Evolutionary conservation across 129 eudicot genomes (phyloP), one percentile per base, ranked within the genome.

Genomic region (Dittrichia graveolens): DNA sequence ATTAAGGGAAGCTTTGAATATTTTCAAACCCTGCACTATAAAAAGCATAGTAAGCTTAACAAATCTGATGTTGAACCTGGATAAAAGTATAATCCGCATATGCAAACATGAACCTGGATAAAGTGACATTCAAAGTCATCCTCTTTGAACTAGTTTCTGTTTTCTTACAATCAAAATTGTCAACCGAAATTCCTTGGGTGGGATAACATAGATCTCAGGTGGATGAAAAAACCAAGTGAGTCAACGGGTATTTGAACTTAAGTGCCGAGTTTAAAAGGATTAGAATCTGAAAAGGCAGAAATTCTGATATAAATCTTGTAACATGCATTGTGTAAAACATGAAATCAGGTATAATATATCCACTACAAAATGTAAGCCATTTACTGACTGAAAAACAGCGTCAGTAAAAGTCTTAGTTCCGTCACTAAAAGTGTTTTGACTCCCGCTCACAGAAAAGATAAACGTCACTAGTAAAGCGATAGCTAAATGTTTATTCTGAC

Each of bases 21-120:
- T 64, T 64, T 43, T 18, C 15, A 64, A 42, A 64, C 69, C 69
- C 69, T 64, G 69, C 39, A 56, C 5, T 8, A 15, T 2, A 52
- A n/a, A 52, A 24, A 15, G 24, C 1, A 24, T 18, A 35, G 24
- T 18, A 56, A 2, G 38, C 19, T 15, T 54, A 54, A 18, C 6
- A 42, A 41, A 3, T 11, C 12, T 49, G 0, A 3, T 13, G n/a
- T 11, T 49, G 16, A 49, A n/a, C n/a, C n/a, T n/a, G n/a, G n/a
- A n/a, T n/a, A n/a, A n/a, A n/a, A n/a, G n/a, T n/a, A n/a, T n/a
- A 73, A 43, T 41, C 65, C 0, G 80, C 86, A 40, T 70, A 58
- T 8, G 72, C 80, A 72, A 65, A 72, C 61, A 85, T n/a, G 0
- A 79, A 61, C 73, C 68, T 79, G 4, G 65, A 56, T 4, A 75